These are phyloP conservation scores for Willaertia magna DNA, from an alignment of 208 protist genomes.

Conservation along the genomic window DNA sequence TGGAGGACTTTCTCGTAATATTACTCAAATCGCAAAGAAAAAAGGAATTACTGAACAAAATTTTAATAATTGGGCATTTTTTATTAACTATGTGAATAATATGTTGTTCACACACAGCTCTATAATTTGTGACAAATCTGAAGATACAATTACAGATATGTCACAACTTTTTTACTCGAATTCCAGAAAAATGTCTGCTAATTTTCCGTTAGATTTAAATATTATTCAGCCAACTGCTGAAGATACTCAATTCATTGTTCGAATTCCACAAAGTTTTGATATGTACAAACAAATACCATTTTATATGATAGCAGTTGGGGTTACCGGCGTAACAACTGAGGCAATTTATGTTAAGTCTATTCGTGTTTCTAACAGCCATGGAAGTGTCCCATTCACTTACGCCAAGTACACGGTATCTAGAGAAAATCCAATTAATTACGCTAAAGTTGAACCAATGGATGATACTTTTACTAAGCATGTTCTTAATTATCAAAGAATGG, in stretches of 20 bases:
- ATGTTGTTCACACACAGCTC: not conserved
- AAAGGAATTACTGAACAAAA: not conserved
- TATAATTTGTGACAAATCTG: not conserved
- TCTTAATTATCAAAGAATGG: not conserved
- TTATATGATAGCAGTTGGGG: too few species aligned
- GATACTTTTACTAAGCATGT: not conserved
- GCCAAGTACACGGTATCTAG: not conserved
- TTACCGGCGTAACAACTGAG: not conserved
- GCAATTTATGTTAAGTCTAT: not conserved
- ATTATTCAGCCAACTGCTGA: too few species aligned
- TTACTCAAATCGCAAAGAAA: not conserved
- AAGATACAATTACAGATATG: not conserved
- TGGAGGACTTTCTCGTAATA: not conserved
- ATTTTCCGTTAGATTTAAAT: not conserved
- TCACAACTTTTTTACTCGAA: not conserved
- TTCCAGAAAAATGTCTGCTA: not conserved
- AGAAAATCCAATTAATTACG: not conserved
- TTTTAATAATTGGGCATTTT: not conserved
- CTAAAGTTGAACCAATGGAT: not conserved
- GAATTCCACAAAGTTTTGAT: too few species aligned
- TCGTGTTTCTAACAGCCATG: not conserved
- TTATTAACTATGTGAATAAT: not conserved
- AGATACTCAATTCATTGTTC: too few species aligned
- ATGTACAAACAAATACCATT: too few species aligned
- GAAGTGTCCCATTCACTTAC: not conserved